A percentile compares a stretch with the other conserved stretches of the same genome.
These are phyloP conservation scores for Gossypium raimondii DNA, from an alignment of 345 rosid genomes.

Conservation along the genomic window DNA sequence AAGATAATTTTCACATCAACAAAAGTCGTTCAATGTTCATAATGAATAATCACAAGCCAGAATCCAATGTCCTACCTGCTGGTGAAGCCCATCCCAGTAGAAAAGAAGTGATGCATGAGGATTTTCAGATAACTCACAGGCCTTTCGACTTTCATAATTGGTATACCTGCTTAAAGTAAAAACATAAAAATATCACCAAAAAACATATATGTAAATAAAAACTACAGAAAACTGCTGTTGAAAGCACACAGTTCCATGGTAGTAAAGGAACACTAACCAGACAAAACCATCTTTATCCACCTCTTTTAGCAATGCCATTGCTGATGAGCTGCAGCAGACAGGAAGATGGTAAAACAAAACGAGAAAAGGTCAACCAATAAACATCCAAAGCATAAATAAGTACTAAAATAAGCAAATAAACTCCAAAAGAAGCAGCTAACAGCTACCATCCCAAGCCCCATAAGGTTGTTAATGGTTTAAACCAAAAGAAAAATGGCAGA, in stretches of 20 bases:
- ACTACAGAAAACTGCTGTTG: too few species aligned
- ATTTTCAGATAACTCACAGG: slow-evolving; percentile 73
- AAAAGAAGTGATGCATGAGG: slow-evolving; percentile 81
- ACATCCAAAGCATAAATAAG: neutral
- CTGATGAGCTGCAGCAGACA: slow-evolving; percentile 60
- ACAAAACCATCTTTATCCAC: slow-evolving; percentile 81
- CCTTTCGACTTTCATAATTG: slow-evolving; percentile 82
- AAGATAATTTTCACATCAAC: slow-evolving; percentile 8
- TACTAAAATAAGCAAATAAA: neutral
- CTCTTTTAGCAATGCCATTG: slow-evolving; percentile 87
- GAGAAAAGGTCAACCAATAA: neutral
- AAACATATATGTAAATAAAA: neutral
- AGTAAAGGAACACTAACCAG: slow-evolving; percentile 50
- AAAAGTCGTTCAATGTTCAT: slow-evolving; percentile 5
- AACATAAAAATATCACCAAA: slow-evolving; percentile 15
- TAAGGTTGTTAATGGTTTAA: neutral
- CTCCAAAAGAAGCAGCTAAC: neutral
- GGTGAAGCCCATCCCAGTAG: slow-evolving; percentile 81
- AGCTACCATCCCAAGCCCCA: neutral
- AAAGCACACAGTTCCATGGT: neutral
- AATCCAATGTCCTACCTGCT: slow-evolving; percentile 51
- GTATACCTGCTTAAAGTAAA: slow-evolving; percentile 55
- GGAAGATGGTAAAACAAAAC: neutral
- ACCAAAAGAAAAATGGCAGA: neutral
- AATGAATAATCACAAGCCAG: slow-evolving; percentile 12